Evolutionary conservation across 2,329 filamentous ascomycete genomes (phyloP), one percentile per base, ranked within the genome.

Genomic region (Colletotrichum chlorophyti): DNA sequence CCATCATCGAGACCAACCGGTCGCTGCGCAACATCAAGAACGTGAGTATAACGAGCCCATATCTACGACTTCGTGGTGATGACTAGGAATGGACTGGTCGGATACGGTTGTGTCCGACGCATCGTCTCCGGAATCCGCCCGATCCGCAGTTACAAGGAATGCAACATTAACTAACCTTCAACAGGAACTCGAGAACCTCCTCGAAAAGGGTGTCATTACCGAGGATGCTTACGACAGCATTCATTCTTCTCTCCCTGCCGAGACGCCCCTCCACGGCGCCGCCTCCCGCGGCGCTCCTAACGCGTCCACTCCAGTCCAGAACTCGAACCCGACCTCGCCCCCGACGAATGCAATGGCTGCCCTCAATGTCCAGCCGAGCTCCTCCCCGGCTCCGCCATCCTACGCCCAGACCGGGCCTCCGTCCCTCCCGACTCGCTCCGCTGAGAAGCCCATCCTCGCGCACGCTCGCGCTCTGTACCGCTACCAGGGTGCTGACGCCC

Each of bases 181-280:
- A 27, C 65, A 97, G 93, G 93, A 97, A 79, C 90, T 97, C 60
- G 93, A 97, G 75, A 90, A 88, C 66, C 90, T 98, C 61, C 85
- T 91, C 65, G 93, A 97, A 72, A 86, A 90, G 69, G 88, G 88
- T 65, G 82, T 93, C 69, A 91, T 98, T 72, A 86, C 83, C 63
- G 87, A 91, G 59, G 78, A 86, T 53, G 86, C 89, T 69, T 92
- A 93, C 71, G 88, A 91, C 68, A 83, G 82, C 48, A 91, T 97
- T 72, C 82, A 88, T 69, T 77, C 80, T 63, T 83, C 91, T 67
- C 87, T 98, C 27, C 94, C 93, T 31, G 76, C 83, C 64, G 90
- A 93, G 70, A 84, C 84, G 14, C 78, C 85, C 17, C 79, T 90
- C 58, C 79, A 80, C 31, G 73, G 80, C 67, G 75, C 74, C 73